Conservation (phyloP, 805 yeast genomes). For the Jamesozyma piceae region DNA sequence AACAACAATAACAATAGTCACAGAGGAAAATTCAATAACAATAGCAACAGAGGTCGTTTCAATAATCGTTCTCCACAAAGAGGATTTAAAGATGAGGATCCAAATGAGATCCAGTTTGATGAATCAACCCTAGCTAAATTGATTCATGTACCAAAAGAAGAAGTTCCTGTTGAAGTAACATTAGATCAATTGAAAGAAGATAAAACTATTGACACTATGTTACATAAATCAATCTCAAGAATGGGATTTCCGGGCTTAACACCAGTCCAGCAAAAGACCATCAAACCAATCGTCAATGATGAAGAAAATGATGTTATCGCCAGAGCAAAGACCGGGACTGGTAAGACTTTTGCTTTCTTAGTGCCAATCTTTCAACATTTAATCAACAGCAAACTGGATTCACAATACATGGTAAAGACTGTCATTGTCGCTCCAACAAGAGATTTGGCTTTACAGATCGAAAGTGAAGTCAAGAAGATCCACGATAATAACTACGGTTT, state of each 20-base stretch:
- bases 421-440: conserved; percentile 83
- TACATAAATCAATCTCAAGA: conserved; percentile 31
- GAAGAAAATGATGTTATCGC: conserved; percentile 56
- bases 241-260: conserved; percentile 49
- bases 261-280: conserved; percentile 57
- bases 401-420: conserved; percentile 39
- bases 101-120: conserved; percentile 8
- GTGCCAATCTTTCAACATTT: conserved; percentile 63
- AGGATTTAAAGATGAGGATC: conserved; percentile 3
- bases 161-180: conserved; percentile 16
- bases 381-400: conserved; percentile 27
- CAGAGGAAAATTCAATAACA: not conserved
- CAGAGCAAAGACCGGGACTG: conserved; percentile 92
- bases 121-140: conserved; percentile 12
- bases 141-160: conserved; percentile 9
- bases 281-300: conserved; percentile 45
- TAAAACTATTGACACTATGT: conserved; percentile 20
- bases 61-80: conserved; percentile 1
- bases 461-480: conserved; percentile 49
- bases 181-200: conserved; percentile 24
- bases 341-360: conserved; percentile 85
- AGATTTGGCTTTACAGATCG: conserved; percentile 79
- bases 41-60: not conserved
- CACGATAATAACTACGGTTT: conserved; percentile 23
- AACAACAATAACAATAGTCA: not conserved